These are phyloP conservation scores for Eucalyptus cloeziana DNA, from an alignment of 345 rosid species.

Conservation along the genomic window DNA sequence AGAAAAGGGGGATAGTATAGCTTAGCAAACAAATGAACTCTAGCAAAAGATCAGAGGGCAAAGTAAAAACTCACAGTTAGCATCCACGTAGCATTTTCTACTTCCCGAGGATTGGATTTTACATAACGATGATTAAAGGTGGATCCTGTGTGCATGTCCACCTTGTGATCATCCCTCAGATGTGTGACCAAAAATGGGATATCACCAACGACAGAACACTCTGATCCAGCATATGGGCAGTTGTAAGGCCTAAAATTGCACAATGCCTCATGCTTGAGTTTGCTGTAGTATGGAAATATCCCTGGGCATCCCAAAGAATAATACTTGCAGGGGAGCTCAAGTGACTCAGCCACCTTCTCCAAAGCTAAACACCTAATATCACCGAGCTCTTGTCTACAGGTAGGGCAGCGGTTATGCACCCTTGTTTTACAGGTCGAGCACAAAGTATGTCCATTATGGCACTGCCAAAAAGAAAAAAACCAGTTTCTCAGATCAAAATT, in stretches of 20 bases:
- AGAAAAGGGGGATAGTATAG: neutral
- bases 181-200: constrained; percentile 34
- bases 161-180: constrained; percentile 41
- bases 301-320: constrained; percentile 34
- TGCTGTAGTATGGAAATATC: constrained; percentile 43
- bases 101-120: constrained; percentile 47
- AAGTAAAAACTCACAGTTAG: constrained; percentile 21
- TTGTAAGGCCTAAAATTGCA: constrained; percentile 42
- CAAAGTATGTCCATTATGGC: constrained; percentile 43
- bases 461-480: constrained; percentile 8
- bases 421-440: constrained; percentile 39
- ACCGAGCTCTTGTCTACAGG: constrained; percentile 49
- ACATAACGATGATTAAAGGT: constrained; percentile 45
- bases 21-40: neutral
- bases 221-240: constrained; percentile 47
- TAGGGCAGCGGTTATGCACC: constrained; percentile 44
- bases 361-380: constrained; percentile 41
- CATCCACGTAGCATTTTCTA: constrained; percentile 50
- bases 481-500: neutral
- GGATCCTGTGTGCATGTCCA: constrained; percentile 44
- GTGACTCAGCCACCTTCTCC: constrained; percentile 44
- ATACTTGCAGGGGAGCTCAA: constrained; percentile 39
- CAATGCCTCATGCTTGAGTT: constrained; percentile 35
- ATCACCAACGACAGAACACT: constrained; percentile 31
- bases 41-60: neutral